phyloP scores from a whole-genome alignment of 306 rosid genomes.

The Acmispon strigosus region DNA sequence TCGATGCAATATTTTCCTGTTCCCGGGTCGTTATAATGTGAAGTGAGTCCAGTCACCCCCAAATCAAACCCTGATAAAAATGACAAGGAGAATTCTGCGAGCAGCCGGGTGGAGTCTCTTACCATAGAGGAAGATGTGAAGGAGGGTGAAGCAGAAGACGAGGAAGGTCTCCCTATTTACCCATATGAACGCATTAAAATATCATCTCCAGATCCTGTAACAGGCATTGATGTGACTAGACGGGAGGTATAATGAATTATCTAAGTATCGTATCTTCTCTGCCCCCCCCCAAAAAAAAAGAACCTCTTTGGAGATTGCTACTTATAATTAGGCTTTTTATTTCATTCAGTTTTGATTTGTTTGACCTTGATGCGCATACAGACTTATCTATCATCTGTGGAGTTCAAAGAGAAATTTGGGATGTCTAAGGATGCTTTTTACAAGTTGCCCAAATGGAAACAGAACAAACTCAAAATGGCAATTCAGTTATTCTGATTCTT shows the following conservation, averaged over 20 bases:
- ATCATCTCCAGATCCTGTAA: slow-evolving; percentile 49
- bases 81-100: slow-evolving; percentile 38
- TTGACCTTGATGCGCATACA: slow-evolving; percentile 37
- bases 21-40: slow-evolving; percentile 17
- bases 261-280: not conserved
- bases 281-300: too few species aligned
- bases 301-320: not conserved
- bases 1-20: not conserved
- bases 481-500: slow-evolving; percentile 70
- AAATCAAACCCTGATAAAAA: slow-evolving; percentile 41
- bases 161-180: slow-evolving; percentile 59
- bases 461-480: slow-evolving; percentile 93
- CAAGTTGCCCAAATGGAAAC: slow-evolving; percentile 96
- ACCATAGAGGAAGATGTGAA: slow-evolving; percentile 80
- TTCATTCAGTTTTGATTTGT: slow-evolving; percentile 27
- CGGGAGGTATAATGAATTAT: slow-evolving; percentile 61
- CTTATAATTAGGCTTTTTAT: not conserved
- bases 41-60: slow-evolving; percentile 40
- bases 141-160: slow-evolving; percentile 87
- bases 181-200: slow-evolving; percentile 71
- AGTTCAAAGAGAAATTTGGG: slow-evolving; percentile 73
- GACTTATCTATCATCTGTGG: slow-evolving; percentile 81
- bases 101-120: slow-evolving; percentile 51
- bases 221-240: slow-evolving; percentile 84
- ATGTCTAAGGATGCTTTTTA: slow-evolving; percentile 66